phyloP scores from a whole-genome alignment of 495 filamentous ascomycete species.

The Talaromyces proteolyticus region DNA sequence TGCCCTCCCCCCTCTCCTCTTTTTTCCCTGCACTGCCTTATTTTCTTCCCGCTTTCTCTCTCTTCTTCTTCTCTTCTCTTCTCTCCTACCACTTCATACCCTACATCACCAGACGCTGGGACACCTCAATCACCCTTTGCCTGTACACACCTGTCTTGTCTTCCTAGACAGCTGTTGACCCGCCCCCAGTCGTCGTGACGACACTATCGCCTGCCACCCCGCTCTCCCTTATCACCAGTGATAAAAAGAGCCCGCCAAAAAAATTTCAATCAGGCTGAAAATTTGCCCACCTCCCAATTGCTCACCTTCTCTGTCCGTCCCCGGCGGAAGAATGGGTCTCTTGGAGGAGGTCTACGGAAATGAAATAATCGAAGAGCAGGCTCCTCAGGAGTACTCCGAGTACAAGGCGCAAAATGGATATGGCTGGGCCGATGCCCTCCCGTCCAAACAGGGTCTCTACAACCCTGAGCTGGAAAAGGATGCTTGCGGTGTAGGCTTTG shows the following conservation, averaged over 20 bases:
- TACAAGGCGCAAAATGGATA: conserved; percentile 82
- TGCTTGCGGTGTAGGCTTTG: conserved; percentile 99
- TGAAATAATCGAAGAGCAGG: conserved; percentile 54
- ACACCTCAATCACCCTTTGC: background rate
- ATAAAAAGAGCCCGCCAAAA: background rate
- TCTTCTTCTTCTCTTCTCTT: background rate
- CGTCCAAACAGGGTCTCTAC: conserved; percentile 97
- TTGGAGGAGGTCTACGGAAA: conserved; percentile 60
- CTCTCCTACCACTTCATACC: background rate
- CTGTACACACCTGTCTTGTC: background rate
- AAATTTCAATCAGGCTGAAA: background rate
- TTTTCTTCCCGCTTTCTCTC: background rate
- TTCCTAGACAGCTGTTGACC: conserved; percentile 4
- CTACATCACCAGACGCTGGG: conserved; percentile 4
- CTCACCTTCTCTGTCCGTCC: conserved; percentile 35
- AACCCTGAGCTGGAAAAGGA: conserved; percentile 97
- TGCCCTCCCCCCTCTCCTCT: background rate
- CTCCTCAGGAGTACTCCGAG: conserved; percentile 61
- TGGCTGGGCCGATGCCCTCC: conserved; percentile 94
- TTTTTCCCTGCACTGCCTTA: conserved; percentile 1
- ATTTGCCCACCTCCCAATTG: background rate
- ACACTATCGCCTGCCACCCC: conserved; percentile 7
- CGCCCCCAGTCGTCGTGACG: conserved; percentile 8
- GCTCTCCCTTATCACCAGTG: conserved; percentile 4
- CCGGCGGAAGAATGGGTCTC: conserved; percentile 61